A percentile compares a stretch with the other conserved stretches of the same genome.
phyloP scores from a whole-genome alignment of 495 filamentous ascomycete genomes.

The Xylona heveae region DNA sequence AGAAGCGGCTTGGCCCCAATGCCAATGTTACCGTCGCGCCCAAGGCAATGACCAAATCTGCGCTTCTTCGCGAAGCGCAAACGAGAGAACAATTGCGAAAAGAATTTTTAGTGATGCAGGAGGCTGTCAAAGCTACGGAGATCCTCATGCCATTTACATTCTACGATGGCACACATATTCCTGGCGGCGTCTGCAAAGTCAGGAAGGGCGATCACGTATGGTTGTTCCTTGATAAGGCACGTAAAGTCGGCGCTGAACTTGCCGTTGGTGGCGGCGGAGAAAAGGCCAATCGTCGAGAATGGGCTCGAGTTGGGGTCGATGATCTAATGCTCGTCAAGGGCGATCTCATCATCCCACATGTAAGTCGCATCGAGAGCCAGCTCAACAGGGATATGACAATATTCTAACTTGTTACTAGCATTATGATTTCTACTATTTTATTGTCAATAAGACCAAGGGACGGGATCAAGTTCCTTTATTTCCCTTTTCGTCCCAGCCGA shows the following conservation, averaged over 20 bases:
- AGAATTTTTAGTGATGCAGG: constrained; percentile 68
- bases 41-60: constrained; percentile 68
- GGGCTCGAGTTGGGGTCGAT: constrained; percentile 88
- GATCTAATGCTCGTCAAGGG: constrained; percentile 87
- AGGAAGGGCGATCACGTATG: constrained; percentile 87
- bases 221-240: constrained; percentile 75
- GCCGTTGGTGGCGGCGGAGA: constrained; percentile 40
- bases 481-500: constrained; percentile 39
- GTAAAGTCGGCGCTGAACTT: constrained; percentile 72
- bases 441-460: constrained; percentile 65
- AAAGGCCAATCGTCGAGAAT: constrained; percentile 48
- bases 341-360: constrained; percentile 85
- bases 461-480: constrained; percentile 55
- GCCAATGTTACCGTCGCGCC: constrained; percentile 44
- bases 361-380: constrained; percentile 24
- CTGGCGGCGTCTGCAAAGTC: constrained; percentile 56
- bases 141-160: constrained; percentile 91
- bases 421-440: constrained; percentile 92
- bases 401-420: constrained; percentile 31
- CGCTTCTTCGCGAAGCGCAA: constrained; percentile 59
- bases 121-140: constrained; percentile 72
- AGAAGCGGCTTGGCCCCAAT: constrained; percentile 40
- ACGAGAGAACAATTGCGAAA: constrained; percentile 65
- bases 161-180: constrained; percentile 94
- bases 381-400: neutral